Evolutionary conservation across 768 basidiomycete genomes (phyloP).

Genomic region (Boletus vermiculosoides): DNA sequence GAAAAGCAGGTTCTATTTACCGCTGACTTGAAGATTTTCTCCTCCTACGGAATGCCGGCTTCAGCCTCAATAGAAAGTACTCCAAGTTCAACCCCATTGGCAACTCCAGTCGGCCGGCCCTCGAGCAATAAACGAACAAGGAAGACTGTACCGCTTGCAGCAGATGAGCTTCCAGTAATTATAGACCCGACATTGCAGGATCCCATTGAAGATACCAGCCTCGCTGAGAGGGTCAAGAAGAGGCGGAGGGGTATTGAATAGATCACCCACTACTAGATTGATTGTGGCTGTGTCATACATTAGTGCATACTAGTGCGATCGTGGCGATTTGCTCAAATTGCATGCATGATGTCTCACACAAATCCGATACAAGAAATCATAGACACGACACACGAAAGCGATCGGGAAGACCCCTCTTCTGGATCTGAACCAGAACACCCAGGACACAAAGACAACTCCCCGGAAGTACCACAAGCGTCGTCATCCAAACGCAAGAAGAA

Average conservation of each 20-base stretch:
- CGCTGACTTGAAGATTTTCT: slow-evolving; percentile 68
- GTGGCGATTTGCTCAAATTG: background rate
- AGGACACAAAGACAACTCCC: slow-evolving; percentile 11
- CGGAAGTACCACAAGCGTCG: slow-evolving; percentile 30
- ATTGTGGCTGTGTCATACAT: slow-evolving; percentile 20
- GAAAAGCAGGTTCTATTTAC: slow-evolving; percentile 64
- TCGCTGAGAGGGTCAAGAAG: slow-evolving; percentile 45
- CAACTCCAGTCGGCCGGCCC: slow-evolving; percentile 33
- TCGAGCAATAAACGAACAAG: slow-evolving; percentile 36
- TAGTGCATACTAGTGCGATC: background rate
- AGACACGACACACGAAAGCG: slow-evolving; percentile 37
- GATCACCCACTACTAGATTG: background rate
- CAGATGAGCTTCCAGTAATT: slow-evolving; percentile 12
- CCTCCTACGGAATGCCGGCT: slow-evolving; percentile 50
- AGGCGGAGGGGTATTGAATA: slow-evolving; percentile 28
- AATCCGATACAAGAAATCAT: slow-evolving; percentile 42
- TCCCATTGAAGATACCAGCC: slow-evolving; percentile 16
- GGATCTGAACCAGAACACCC: slow-evolving; percentile 32
- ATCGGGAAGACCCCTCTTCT: slow-evolving; percentile 34
- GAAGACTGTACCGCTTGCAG: slow-evolving; percentile 7
- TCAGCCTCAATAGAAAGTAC: slow-evolving; percentile 9
- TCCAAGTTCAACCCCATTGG: slow-evolving; percentile 24
- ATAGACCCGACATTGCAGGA: background rate
- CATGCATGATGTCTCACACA: slow-evolving; percentile 34
- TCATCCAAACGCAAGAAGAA: slow-evolving; percentile 75